Evolutionary conservation across 108 stramenopile genomes (phyloP).

Genomic region (Nitzschia sp.): DNA sequence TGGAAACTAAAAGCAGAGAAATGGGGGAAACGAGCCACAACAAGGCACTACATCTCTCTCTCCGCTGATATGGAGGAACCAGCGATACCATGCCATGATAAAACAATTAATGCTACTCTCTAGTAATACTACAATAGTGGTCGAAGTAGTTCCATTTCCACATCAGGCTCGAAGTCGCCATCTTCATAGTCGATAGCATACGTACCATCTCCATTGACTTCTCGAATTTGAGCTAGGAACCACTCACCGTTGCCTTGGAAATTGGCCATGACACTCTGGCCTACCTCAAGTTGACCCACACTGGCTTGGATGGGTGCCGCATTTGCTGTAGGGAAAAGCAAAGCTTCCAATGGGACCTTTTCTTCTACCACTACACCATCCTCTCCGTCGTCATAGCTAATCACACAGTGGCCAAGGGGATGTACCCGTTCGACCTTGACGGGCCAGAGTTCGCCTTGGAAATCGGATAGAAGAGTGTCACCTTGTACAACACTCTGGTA

Average conservation of each 20-base stretch:
- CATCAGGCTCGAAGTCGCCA: conserved; percentile 10
- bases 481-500: conserved; percentile 16
- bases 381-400: neutral
- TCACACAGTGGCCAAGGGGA: conserved; percentile 2
- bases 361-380: neutral
- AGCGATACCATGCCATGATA: no score
- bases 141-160: neutral
- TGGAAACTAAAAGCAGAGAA: no score
- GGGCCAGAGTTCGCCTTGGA: neutral
- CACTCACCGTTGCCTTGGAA: neutral
- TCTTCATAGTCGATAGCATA: conserved; percentile 6
- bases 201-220: neutral
- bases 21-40: no score
- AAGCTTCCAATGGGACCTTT: neutral
- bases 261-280: neutral
- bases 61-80: no score
- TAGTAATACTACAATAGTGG: neutral
- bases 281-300: neutral
- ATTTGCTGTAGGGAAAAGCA: neutral
- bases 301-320: neutral
- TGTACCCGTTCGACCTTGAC: neutral
- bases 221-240: neutral
- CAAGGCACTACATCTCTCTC: no score
- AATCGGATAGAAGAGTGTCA: neutral
- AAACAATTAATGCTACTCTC: no score